Base-by-base conservation (phyloP, 192 early-diverging fungal species). In the Coemansia sp. region DNA sequence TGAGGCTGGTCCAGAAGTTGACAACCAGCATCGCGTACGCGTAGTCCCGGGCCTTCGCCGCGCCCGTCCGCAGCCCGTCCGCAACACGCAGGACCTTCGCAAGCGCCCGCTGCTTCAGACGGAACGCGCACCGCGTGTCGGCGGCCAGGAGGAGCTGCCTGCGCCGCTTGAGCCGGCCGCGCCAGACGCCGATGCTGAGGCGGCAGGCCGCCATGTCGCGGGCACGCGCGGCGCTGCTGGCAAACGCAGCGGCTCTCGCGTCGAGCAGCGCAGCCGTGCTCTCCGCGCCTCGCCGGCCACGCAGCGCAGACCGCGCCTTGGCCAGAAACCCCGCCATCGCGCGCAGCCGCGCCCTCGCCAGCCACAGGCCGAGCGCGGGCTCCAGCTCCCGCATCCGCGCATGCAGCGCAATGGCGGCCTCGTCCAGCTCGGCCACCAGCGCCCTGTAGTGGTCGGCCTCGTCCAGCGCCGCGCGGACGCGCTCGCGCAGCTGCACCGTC, bases 141-240 rank as follows among this genome's bases (percentile, higher is more conserved):
- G 66, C 67, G 7, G 64, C 54, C 67, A 63, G 49, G 6, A 40
- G 25, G 13, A 77, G 61, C 41, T 71, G 64, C 22, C 40, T 61
- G 48, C 41, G 37, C 12, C 46, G 13, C 55, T 67, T 70, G 1
- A 63, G 54, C 22, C 40, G 43, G 19, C 39, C 38, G 11, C 67
- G 63, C 71, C 67, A 74, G 3, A 44, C 41, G 3, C 10, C 14
- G 22, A 79, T 5, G 9, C 32, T 59, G 4, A 7, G 5, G 5
- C 11, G 8, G 54, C 67, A 67, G 7, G 61, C 32, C 50, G 67
- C 69, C 68, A 12, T 17, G 51, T 9, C 38, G 41, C 13, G 38
- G 20, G 12, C 14, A 25, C 2, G 12, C 43, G 40, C 45, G 12
- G 40, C 37, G 42, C 25, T 51, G 60, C 41, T 53, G 32, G 4